These are phyloP conservation scores for Cardamine resedifolia DNA, from an alignment of 345 rosid genomes.

Conservation along the genomic window DNA sequence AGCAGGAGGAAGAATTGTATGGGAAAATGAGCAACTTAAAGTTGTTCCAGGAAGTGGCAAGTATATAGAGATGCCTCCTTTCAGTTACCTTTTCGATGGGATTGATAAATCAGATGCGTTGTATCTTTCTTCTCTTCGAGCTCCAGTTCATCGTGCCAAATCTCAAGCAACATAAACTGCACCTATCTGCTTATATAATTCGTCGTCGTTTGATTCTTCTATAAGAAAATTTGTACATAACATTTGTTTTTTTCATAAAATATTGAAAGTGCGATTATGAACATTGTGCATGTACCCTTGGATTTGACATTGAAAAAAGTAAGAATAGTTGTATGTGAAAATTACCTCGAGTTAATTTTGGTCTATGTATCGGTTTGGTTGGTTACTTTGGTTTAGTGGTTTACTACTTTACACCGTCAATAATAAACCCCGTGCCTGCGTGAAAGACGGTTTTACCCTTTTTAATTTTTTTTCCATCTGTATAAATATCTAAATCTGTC, in stretches of 20 bases:
- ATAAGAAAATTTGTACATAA: slow-evolving; percentile 8
- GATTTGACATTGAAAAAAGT: not conserved
- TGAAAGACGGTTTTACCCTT: slow-evolving; percentile 24
- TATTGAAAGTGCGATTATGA: not conserved
- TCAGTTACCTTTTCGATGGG: slow-evolving; percentile 74
- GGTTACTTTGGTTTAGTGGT: not conserved
- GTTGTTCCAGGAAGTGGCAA: slow-evolving; percentile 72
- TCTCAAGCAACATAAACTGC: slow-evolving; percentile 37
- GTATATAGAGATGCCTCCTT: slow-evolving; percentile 75
- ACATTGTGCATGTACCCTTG: not conserved
- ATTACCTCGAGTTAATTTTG: not conserved
- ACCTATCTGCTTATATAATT: not conserved
- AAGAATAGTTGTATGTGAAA: not conserved
- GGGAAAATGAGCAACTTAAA: slow-evolving; percentile 77
- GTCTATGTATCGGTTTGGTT: slow-evolving; percentile 11
- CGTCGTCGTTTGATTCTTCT: not conserved
- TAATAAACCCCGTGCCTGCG: not conserved
- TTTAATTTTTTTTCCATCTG: not conserved
- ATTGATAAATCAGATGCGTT: slow-evolving; percentile 73
- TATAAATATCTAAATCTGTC: not conserved
- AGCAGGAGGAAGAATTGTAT: slow-evolving; percentile 78
- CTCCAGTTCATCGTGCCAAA: slow-evolving; percentile 70
- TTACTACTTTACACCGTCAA: not conserved
- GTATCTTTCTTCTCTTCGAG: slow-evolving; percentile 68
- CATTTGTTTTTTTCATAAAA: not conserved